Base-by-base conservation (phyloP, 2,329 filamentous ascomycete genomes). In the Ceratocystis destructans region DNA sequence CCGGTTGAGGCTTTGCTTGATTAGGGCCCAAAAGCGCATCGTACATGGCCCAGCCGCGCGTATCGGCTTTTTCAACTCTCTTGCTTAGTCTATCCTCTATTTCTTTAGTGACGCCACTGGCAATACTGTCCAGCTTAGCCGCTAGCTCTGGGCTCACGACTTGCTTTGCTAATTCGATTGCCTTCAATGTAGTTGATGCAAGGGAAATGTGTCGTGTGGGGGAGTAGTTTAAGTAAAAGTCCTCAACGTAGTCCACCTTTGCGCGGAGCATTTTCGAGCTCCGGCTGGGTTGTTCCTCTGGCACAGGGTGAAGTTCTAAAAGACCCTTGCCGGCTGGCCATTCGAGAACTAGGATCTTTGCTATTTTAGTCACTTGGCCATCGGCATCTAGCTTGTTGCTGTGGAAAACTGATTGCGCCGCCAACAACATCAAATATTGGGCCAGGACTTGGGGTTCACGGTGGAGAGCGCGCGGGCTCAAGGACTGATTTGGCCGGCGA, bases 381-480 rank as follows among this genome's bases (percentile, higher is more conserved):
- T 72, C 68, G 7, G 71, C 64, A 37, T 75, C 75, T 61, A 70
- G 69, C 28, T 70, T 71, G 28, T 68, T 71, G n/a, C 73, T 69
- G 69, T 70, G 71, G 70, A 73, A 73, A 28, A 73, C 72, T 1
- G 74, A 77, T 20, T 77, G 70, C n/a, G 73, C 73, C 12, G 79
- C 77, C 10, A 76, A 74, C 62, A 80, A 72, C 70, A 80, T 76
- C 68, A 81, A 73, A 37, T 75, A 74, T 41, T 76, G 75, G 15
- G 74, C 72, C 3, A 79, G 72, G 20, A 78, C 70, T 71, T 78
- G 75, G 7, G 79, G 79, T 71, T 81, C 78, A 28, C 73, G 73
- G 70, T 72, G 69, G 50, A 79, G 72, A 28, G 64, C 3, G 74
- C 74, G 66, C 70, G 72, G 7, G 46, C 8, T 31, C 20, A 45